Conservation (phyloP, 78 protist species). For the Protostelium mycophagum region DNA sequence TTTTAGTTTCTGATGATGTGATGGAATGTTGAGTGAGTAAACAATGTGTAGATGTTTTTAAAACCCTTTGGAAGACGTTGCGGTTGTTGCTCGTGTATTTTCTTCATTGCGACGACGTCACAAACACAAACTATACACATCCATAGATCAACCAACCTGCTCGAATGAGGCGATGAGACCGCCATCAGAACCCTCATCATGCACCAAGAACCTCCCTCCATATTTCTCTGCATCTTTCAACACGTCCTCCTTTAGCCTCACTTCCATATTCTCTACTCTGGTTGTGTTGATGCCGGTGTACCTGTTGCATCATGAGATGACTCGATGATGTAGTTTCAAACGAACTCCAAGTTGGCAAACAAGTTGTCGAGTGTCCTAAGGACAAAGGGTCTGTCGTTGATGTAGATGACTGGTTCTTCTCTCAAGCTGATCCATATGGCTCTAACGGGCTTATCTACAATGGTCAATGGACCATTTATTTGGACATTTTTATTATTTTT, state of each 20-base stretch:
- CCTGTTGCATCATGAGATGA: background rate
- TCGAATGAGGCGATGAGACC: background rate
- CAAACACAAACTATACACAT: no score
- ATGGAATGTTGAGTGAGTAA: no score
- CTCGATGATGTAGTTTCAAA: background rate
- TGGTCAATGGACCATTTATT: no score
- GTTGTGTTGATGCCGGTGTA: constrained; percentile 1
- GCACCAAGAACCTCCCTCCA: constrained; percentile 1
- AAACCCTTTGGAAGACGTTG: no score
- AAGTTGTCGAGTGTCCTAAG: constrained; percentile 1
- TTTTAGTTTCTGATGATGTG: no score
- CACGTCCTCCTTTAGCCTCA: background rate
- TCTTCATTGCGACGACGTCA: no score
- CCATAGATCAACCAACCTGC: background rate
- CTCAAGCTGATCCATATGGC: constrained; percentile 2
- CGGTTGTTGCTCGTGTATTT: no score
- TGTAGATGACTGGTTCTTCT: constrained; percentile 16
- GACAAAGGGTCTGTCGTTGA: constrained; percentile 12
- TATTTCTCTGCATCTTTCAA: constrained; percentile 3
- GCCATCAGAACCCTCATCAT: background rate
- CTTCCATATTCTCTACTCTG: background rate
- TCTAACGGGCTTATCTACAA: background rate
- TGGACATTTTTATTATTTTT: no score
- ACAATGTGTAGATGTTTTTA: no score
- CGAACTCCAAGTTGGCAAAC: background rate